Base-by-base conservation (phyloP, 1,139 yeast species). In the Yueomyces sp. region DNA sequence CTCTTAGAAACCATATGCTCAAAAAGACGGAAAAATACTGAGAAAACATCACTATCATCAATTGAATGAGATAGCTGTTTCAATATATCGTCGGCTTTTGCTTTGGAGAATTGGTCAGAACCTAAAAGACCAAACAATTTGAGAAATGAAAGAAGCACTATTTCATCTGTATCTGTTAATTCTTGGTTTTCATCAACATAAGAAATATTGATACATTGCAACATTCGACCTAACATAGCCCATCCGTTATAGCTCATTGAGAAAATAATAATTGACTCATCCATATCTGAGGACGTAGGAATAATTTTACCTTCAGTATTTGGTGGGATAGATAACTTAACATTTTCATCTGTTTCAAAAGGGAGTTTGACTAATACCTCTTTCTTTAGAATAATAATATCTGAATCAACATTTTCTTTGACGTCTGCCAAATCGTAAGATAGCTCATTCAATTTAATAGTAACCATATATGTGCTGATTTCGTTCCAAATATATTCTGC, bases 231-330 rank as follows among this genome's bases (percentile, higher is more conserved):
- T 34, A 89, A 53, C 37, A 83, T 66, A 0, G 93, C 75, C 95
- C 96, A 86, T 0, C 96, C 97, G 56, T 79, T 83, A 56, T 79
- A 86, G 4, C 73, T 70, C 57, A 81, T 76, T 38, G 81, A 65
- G 65, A 91, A 87, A 31, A 86, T 72, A 1, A 82, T 81, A 4
- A 66, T 69, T 25, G 57, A 53, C 33, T 56, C 55, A 32, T 65
- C 64, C 3, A 63, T 60, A 9, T 50, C 29, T 5, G n/a, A 9
- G 5, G 4, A 4, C 38, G 48, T 52, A 12, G 84, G 76, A 32
- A 85, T 61, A 1, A 84, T 62, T 50, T 80, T 81, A 2, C 91
- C 96, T 46, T 70, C 73, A 0, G 95, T 81, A 3, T 81, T 79
- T n/a, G 64, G 56, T 2, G 73, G 70, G 27, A 75, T 52, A 19